phyloP scores from a whole-genome alignment of 2,329 filamentous ascomycete species.

The Apiospora aurea region DNA sequence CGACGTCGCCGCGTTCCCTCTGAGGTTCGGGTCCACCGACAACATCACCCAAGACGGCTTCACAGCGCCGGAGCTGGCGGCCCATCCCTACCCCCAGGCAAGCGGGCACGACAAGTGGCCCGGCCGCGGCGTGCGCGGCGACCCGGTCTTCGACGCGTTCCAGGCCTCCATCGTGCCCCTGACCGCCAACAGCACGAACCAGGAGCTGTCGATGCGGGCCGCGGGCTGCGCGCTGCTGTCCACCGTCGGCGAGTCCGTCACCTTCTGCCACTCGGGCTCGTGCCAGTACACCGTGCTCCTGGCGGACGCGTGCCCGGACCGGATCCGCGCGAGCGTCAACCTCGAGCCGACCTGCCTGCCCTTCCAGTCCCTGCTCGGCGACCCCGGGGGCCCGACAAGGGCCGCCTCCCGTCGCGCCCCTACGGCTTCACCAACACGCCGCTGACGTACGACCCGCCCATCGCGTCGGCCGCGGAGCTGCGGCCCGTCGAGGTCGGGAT shows the following conservation, averaged over 20 bases:
- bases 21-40: constrained; percentile 33
- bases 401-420: constrained; percentile 22
- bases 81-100: constrained; percentile 1
- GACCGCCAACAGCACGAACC: constrained; percentile 24
- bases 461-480: constrained; percentile 14
- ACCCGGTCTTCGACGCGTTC: constrained; percentile 27
- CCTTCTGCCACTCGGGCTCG: constrained; percentile 25
- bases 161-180: constrained; percentile 24
- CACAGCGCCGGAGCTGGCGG: constrained; percentile 33
- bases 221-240: constrained; percentile 24
- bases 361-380: constrained; percentile 25
- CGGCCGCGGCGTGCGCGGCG: constrained; percentile 21
- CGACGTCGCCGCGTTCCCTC: constrained; percentile 33
- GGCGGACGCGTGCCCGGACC: constrained; percentile 26
- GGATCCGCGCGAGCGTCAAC: constrained; percentile 24
- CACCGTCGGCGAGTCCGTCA: constrained; percentile 22
- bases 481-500: constrained; percentile 23
- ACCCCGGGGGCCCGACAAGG: constrained; percentile 7
- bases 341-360: constrained; percentile 25
- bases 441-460: constrained; percentile 25
- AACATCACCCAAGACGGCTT: constrained; percentile 37
- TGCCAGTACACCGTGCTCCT: constrained; percentile 23
- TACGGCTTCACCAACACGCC: constrained; percentile 27
- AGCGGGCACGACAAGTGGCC: constrained; percentile 17
- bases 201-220: constrained; percentile 26